A percentile compares a stretch with the other conserved stretches of the same genome.
These are phyloP conservation scores for Aspergillus fischeri DNA, from an alignment of 2,329 filamentous ascomycete genomes.

Conservation along the genomic window DNA sequence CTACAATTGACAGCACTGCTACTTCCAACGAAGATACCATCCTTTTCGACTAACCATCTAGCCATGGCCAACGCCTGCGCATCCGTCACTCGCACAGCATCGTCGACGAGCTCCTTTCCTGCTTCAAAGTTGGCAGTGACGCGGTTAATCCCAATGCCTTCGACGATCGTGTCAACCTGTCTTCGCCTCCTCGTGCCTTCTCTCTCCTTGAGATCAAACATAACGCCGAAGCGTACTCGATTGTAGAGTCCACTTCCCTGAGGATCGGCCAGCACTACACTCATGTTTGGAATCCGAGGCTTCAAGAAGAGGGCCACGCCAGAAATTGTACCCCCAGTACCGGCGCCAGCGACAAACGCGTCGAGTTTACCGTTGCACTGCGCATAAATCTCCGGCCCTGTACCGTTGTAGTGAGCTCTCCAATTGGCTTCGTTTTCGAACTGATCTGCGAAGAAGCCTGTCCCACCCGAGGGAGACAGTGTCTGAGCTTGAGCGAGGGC, in stretches of 20 bases:
- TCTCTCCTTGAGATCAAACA: conserved; percentile 84
- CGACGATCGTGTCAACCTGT: conserved; percentile 93
- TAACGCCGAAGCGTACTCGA: conserved; percentile 85
- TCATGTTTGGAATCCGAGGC: conserved; percentile 59
- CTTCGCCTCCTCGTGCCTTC: conserved; percentile 85
- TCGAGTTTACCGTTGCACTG: conserved; percentile 73
- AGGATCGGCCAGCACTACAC: conserved; percentile 83
- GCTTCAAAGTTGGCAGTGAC: conserved; percentile 91
- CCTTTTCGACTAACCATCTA: conserved; percentile 91
- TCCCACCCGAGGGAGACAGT: conserved; percentile 52
- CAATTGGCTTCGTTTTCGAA: conserved; percentile 92
- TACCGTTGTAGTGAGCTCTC: conserved; percentile 73
- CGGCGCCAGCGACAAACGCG: conserved; percentile 89
- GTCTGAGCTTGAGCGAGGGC: conserved; percentile 73
- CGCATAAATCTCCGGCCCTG: conserved; percentile 81
- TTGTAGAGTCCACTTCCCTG: conserved; percentile 93
- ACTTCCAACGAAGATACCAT: conserved; percentile 91
- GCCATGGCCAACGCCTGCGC: conserved; percentile 89
- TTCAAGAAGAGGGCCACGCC: conserved; percentile 84
- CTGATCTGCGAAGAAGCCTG: conserved; percentile 92
- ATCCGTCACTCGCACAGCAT: conserved; percentile 84
- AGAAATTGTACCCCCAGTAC: conserved; percentile 89
- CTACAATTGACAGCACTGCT: conserved; percentile 93
- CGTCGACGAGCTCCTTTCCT: conserved; percentile 79
- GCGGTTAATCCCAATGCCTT: conserved; percentile 92